phyloP scores from a whole-genome alignment of 495 filamentous ascomycete species.

The Massariosphaeria phaeospora region DNA sequence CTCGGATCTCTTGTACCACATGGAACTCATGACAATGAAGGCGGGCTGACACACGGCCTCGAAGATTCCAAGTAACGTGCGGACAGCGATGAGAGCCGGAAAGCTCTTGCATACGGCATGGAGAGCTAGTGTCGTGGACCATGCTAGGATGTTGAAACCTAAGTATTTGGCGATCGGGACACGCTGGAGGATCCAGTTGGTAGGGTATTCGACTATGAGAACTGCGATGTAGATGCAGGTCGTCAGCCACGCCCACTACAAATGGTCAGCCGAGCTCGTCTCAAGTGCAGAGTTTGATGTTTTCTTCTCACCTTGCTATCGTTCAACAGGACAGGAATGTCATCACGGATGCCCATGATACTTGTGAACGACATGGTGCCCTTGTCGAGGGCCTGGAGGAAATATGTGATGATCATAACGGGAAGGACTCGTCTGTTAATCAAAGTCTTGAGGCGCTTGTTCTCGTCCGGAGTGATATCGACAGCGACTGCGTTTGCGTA shows the following conservation, averaged over 20 bases:
- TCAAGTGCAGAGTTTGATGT: not conserved
- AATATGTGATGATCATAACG: conserved; percentile 58
- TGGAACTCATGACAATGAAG: conserved; percentile 39
- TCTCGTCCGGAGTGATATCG: conserved; percentile 52
- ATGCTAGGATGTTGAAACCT: conserved; percentile 56
- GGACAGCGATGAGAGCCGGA: conserved; percentile 49
- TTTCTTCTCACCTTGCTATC: conserved; percentile 52
- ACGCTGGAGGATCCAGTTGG: conserved; percentile 53
- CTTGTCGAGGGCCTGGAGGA: conserved; percentile 58
- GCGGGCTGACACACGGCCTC: conserved; percentile 50
- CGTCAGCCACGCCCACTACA: conserved; percentile 62
- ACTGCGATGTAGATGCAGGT: conserved; percentile 74
- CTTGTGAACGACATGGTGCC: conserved; percentile 20
- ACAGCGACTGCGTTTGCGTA: conserved; percentile 51
- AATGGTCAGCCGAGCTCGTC: conserved; percentile 34
- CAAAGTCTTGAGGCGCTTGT: conserved; percentile 48
- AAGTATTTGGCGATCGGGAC: conserved; percentile 56
- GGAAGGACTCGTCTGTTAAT: conserved; percentile 49
- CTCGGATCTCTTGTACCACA: conserved; percentile 55
- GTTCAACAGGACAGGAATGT: conserved; percentile 48
- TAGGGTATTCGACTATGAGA: conserved; percentile 46
- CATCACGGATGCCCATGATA: conserved; percentile 42
- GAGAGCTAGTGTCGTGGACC: conserved; percentile 54
- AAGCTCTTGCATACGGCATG: conserved; percentile 52
- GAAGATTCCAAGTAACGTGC: conserved; percentile 53